These are phyloP conservation scores for Dryadomyces quercus-mongolicae DNA, from an alignment of 2,329 filamentous ascomycete genomes.

Conservation along the genomic window DNA sequence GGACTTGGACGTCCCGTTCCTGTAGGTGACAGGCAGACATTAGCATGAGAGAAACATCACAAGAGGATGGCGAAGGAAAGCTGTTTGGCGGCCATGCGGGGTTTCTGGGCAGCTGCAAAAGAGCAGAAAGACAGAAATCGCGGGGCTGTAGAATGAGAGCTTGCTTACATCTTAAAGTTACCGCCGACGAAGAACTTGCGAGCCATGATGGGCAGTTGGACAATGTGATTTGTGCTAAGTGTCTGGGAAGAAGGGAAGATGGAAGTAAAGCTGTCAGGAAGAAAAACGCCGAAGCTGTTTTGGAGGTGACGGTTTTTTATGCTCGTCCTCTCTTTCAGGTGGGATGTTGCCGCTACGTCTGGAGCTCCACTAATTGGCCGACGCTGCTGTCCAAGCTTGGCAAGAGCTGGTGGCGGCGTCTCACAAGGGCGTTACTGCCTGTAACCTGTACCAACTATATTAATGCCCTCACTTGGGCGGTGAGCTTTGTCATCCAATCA, in stretches of 20 bases:
- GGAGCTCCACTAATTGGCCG: background rate
- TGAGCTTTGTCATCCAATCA: too few species aligned
- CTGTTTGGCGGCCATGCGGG: conserved; percentile 10
- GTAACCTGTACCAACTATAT: too few species aligned
- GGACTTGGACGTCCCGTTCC: conserved; percentile 86
- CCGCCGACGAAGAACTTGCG: conserved; percentile 96
- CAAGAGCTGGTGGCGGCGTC: background rate
- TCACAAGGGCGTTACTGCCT: too few species aligned
- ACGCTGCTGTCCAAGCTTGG: background rate
- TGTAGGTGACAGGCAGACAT: conserved; percentile 22
- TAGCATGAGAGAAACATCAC: background rate
- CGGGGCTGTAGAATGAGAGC: conserved; percentile 11
- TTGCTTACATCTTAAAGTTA: conserved; percentile 95
- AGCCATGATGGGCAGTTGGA: conserved; percentile 54
- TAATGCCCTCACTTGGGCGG: too few species aligned
- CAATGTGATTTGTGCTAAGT: background rate
- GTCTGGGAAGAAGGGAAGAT: background rate
- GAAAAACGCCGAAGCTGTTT: background rate
- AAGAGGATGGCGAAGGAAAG: too few species aligned
- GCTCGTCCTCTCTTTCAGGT: background rate
- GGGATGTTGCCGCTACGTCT: background rate
- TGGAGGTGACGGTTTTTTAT: background rate
- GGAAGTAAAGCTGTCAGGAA: background rate
- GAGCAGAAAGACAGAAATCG: conserved; percentile 10
- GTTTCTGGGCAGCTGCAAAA: conserved; percentile 4